Base-by-base conservation (phyloP, 1,284 basidiomycete species). In the Hymenochaete sp. region DNA sequence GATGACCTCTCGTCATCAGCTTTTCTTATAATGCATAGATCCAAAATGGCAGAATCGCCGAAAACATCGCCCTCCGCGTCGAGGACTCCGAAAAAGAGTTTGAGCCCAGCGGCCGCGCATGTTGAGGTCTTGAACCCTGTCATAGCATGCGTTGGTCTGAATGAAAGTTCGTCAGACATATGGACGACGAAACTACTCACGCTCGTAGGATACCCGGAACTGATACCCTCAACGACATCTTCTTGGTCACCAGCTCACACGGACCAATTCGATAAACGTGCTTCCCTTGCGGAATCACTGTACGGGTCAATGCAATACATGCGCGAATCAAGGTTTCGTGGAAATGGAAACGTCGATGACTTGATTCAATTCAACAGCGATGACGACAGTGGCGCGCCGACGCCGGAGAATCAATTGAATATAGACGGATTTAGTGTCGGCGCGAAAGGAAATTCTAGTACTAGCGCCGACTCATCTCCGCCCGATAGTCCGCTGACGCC, bases 131-230 rank as follows among this genome's bases (percentile, higher is more conserved):
- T 79, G 4, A 54, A 65, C 26, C 66, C 73, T 24, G 73, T 75
- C 53, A 67, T 79, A 31, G 67, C 63, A 5, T 65, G 62, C 43
- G 62, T 67, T 33, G 65, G 65, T 1, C 57, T 67, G 6, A 53
- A 73, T 38, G 79, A 83, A 54, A 76, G 79, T 48, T 65, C 68
- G 35, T 71, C 75, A 9, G 82, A 84, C 52, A 69, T 73, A 36
- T 84, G 82, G 82, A 72, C 73, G 14, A 70, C 81, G 52, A 84
- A 84, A 64, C 75, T 85, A 43, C 68, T 84, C 53, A 84, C 83
- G 60, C 68, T 84, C 13, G 70, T 85, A 28, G 79, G 80, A 1
- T 84, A 78, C 56, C 82, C 82, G 0, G 81, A 83, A 49, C 68
- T 84, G 37, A 79, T 84, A 41, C 63, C 71, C 8, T 42, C 47